Evolutionary conservation across 208 protist genomes (phyloP).

Genomic region (Trypanosoma brucei): DNA sequence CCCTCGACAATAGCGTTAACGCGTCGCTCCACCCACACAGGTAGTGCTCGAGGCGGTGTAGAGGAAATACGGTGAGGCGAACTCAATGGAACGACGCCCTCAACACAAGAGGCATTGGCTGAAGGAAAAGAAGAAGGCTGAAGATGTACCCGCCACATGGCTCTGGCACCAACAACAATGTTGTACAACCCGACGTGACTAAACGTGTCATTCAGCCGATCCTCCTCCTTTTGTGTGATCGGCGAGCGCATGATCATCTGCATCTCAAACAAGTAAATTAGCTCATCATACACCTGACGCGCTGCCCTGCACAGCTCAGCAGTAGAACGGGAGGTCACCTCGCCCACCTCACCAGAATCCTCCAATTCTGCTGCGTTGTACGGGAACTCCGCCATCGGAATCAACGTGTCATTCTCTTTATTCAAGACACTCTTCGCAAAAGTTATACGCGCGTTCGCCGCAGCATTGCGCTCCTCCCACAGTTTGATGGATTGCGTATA

Average conservation of each 20-base stretch:
- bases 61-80: not conserved
- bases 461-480: conserved; percentile 29
- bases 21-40: conserved; percentile 38
- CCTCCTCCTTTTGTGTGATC: conserved; percentile 27
- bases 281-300: conserved; percentile 48
- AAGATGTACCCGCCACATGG: conserved; percentile 43
- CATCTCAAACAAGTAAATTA: conserved; percentile 60
- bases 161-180: conserved; percentile 38
- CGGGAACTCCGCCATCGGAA: not conserved
- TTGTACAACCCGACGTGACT: conserved; percentile 48
- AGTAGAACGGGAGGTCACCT: conserved; percentile 1
- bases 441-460: conserved; percentile 8
- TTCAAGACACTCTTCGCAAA: not conserved
- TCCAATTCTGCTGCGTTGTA: too few relatives aligned
- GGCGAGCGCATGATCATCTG: conserved; percentile 35
- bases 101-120: not conserved
- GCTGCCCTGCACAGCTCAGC: conserved; percentile 21
- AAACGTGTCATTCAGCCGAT: conserved; percentile 28
- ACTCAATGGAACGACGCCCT: not conserved
- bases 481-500: conserved; percentile 37
- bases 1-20: conserved; percentile 24
- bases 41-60: conserved; percentile 5
- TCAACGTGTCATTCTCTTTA: not conserved
- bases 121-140: not conserved
- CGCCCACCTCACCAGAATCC: too few relatives aligned